A percentile compares a stretch with the other conserved stretches of the same genome.
These are phyloP conservation scores for Letharia columbiana DNA, from an alignment of 495 filamentous ascomycete genomes.

Conservation along the genomic window DNA sequence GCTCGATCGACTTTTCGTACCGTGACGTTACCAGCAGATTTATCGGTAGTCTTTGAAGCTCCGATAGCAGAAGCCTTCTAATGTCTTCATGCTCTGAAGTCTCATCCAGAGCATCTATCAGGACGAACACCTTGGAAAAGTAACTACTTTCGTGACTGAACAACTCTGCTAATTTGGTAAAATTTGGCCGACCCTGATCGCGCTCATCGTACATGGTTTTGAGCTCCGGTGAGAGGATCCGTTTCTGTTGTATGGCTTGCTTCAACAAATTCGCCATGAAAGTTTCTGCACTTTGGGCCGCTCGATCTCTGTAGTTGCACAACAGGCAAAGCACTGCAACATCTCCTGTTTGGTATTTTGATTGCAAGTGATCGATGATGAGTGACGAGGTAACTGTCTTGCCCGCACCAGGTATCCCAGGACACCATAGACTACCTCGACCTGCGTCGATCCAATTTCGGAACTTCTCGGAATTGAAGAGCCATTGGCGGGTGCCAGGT, in stretches of 20 bases:
- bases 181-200: background rate
- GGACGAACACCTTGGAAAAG: constrained; percentile 17
- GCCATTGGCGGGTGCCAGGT: constrained; percentile 38
- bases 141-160: background rate
- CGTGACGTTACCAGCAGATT: constrained; percentile 6
- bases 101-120: constrained; percentile 39
- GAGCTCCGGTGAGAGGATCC: background rate
- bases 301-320: constrained; percentile 9
- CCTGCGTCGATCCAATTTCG: constrained; percentile 26
- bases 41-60: background rate
- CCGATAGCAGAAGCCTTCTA: background rate
- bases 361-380: constrained; percentile 30
- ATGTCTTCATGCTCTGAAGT: constrained; percentile 3
- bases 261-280: constrained; percentile 16
- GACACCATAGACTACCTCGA: constrained; percentile 36
- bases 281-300: constrained; percentile 2
- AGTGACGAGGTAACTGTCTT: constrained; percentile 36
- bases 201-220: background rate
- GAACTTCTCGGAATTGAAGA: constrained; percentile 34
- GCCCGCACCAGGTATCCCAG: constrained; percentile 37
- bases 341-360: background rate
- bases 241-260: constrained; percentile 8
- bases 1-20: constrained; percentile 1
- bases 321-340: constrained; percentile 5
- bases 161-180: background rate